Evolutionary conservation across 2,329 filamentous ascomycete species (phyloP), one percentile per base, ranked within the genome.

Genomic region (Nemania sp.): DNA sequence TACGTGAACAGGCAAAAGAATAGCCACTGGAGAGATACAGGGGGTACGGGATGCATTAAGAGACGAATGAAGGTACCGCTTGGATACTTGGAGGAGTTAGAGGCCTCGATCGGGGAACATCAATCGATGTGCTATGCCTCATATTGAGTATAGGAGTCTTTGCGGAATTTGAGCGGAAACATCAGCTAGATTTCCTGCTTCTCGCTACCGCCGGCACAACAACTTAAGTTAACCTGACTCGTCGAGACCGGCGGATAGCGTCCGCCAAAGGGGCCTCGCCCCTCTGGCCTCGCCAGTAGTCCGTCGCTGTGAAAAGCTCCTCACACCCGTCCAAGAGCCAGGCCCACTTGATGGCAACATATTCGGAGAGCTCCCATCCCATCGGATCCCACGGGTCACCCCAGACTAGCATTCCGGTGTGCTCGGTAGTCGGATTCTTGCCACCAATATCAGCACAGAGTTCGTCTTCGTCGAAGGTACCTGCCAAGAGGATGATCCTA

Each of bases 281-380:
- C 49, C 49, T 52, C 42, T 13, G 37, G 2, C 10, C 25, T 32
- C 49, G 35, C 49, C 49, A 52, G 20, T 42, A 42, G 21, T 52
- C 10, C 21, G 49, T 52, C 1, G 49, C 49, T 11, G 17, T 29
- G 10, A 32, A 18, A 17, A 52, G 20, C 10, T 40, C 12, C 13
- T 42, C 20, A 17, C 49, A 52, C 1, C 6, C 37, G 7, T 12
- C 13, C 11, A 56, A 42, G 21, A 56, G 54, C 21, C 21, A 17
- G 20, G 21, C 54, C 54, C 54, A 56, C 42, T 56, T 56, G 12
- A 20, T 42, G 13, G 45, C 45, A 49, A 49, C 37, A 49, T 56
- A 56, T 13, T 56, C 54, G 7, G 54, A 56, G 25, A 56, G 20
- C 45, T 56, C 54, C 54, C 54, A 56, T 32, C 12, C 45, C 54